phyloP scores from a whole-genome alignment of 2,329 filamentous ascomycete species.

The Byssoonygena ceratinophila region DNA sequence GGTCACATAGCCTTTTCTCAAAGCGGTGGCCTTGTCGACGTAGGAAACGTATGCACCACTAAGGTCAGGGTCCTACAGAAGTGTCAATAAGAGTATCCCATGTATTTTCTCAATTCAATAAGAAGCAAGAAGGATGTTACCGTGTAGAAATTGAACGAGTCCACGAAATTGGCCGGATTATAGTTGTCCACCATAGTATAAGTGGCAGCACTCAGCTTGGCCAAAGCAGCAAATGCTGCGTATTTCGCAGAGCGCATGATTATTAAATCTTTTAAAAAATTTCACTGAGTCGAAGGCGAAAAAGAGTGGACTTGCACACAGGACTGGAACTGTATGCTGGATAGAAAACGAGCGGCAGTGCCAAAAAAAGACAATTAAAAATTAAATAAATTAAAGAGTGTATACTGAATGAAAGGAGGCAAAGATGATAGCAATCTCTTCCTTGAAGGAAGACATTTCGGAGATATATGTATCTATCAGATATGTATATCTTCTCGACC shows the following conservation, averaged over 20 bases:
- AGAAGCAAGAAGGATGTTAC: slow-evolving; percentile 18
- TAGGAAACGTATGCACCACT: not conserved
- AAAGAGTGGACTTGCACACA: not conserved
- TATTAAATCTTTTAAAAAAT: not conserved
- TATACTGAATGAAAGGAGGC: not conserved
- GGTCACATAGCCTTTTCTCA: not conserved
- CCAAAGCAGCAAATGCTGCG: slow-evolving; percentile 41
- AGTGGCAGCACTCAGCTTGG: slow-evolving; percentile 20
- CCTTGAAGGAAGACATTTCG: not conserved
- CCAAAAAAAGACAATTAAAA: not conserved
- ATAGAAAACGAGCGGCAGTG: not conserved
- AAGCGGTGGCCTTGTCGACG: not conserved
- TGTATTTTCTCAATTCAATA: not conserved
- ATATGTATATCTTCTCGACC: not conserved
- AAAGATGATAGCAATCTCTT: not conserved
- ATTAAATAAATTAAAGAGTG: not conserved
- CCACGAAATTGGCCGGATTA: slow-evolving; percentile 35
- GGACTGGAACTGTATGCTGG: not conserved
- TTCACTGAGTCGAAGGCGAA: not conserved
- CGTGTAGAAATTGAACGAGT: slow-evolving; percentile 44
- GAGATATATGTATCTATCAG: not conserved
- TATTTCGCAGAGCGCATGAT: slow-evolving; percentile 27
- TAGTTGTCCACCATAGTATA: slow-evolving; percentile 17
- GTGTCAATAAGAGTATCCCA: not conserved
- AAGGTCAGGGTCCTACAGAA: not conserved